Evolutionary conservation across 805 yeast species (phyloP), one percentile per base, ranked within the genome.

Genomic region (Saturnispora silvae): DNA sequence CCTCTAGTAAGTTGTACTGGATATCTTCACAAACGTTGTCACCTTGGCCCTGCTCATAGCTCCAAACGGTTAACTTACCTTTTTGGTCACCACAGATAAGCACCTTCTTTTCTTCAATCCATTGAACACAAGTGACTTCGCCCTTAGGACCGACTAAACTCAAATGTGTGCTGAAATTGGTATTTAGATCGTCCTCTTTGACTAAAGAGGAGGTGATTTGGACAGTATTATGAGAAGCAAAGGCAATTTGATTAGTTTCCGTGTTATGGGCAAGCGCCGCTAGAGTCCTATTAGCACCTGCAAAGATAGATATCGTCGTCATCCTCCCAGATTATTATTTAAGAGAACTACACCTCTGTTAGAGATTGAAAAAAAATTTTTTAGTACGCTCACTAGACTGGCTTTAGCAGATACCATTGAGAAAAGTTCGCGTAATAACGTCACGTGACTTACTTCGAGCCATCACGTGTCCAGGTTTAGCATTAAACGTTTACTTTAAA

Each of bases 61-160:
- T 56, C 94, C 94, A 84, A 3, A 83, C 51, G 40, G 64, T 67
- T 1, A 84, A 62, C 4, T 59, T 53, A 6, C 72, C 69, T 50
- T 85, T 95, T 44, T 81, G 87, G 3, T 80, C 71, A 0, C 78
- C 74, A 3, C 85, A 70, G 0, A 82, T 61, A 40, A 84, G 52
- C 20, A 47, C 54, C 0, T 64, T 52, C 0, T 72, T 57, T 2
- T 50, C 52, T 1, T 70, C 74, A 28, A 70, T 57, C 62, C 75
- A 76, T 43, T 67, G 68, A 10, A 84, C 84, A 40, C 79, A 72
- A 0, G 86, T 78, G 15, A 86, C 77, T 32, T 69, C 77, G 14
- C 64, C 67, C 4, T 64, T 51, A 50, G 81, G 92, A 2, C 71
- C 67, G 44, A 78, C 78, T 37, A 81, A 60, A 0, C 86, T 77